Evolutionary conservation across 768 basidiomycete genomes (phyloP).

Genomic region (Lactarius indigo): DNA sequence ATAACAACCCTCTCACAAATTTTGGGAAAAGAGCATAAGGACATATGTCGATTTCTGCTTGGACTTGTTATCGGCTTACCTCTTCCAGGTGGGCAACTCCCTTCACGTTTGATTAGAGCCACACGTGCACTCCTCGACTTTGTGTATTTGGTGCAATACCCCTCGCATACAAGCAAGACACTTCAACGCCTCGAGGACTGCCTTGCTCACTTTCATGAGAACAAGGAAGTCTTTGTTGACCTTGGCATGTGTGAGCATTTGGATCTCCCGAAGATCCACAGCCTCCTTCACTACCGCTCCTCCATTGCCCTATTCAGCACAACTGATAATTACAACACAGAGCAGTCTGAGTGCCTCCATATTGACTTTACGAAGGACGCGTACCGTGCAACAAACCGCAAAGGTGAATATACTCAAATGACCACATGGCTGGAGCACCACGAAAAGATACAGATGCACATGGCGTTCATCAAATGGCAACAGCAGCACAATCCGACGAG

Average conservation of each 20-base stretch:
- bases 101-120: neutral
- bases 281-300: conserved; percentile 24
- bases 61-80: neutral
- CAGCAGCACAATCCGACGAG: neutral
- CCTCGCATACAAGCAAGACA: conserved; percentile 21
- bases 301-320: conserved; percentile 63
- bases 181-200: conserved; percentile 20
- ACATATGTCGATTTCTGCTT: conserved; percentile 14
- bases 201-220: conserved; percentile 24
- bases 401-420: neutral
- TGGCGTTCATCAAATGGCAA: neutral
- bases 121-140: neutral
- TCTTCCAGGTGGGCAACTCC: neutral
- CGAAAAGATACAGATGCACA: neutral
- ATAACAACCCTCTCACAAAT: conserved; percentile 25
- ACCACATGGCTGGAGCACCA: neutral
- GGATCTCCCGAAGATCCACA: conserved; percentile 29
- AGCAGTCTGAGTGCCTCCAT: neutral
- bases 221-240: conserved; percentile 29
- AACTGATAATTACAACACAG: neutral
- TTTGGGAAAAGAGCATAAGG: conserved; percentile 30
- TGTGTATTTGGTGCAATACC: conserved; percentile 4
- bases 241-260: conserved; percentile 27
- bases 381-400: neutral
- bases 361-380: neutral